Percentiles rank a stretch among this genome's conserved stretches.
Evolutionary conservation across 441 rosid species (phyloP).

Genomic region (Aquilaria agallochum): DNA sequence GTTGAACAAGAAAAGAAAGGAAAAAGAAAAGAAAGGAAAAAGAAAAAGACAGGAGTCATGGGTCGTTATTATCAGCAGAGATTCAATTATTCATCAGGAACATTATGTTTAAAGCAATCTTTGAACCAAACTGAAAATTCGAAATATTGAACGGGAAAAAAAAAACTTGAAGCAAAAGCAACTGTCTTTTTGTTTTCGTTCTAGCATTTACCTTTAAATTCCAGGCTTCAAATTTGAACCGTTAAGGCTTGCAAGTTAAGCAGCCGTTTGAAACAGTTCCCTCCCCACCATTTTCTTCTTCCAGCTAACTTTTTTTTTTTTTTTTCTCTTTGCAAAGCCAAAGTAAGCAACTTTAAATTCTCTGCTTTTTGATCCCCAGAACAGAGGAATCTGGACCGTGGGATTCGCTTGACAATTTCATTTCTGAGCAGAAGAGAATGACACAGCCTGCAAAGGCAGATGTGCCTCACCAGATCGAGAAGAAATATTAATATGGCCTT

Average conservation of each 20-base stretch:
- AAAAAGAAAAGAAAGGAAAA: conserved; percentile 20
- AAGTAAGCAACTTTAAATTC: background rate
- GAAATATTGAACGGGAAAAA: conserved; percentile 19
- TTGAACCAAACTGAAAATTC: conserved; percentile 25
- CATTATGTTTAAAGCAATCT: conserved; percentile 16
- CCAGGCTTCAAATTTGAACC: conserved; percentile 38
- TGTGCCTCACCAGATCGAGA: background rate
- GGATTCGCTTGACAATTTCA: conserved; percentile 15
- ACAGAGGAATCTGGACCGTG: conserved; percentile 5
- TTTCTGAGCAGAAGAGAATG: conserved; percentile 14
- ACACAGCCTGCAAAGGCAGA: conserved; percentile 18
- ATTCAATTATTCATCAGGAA: conserved; percentile 22
- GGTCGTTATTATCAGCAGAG: conserved; percentile 33
- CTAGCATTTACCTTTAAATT: conserved; percentile 37
- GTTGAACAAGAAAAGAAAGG: conserved; percentile 16
- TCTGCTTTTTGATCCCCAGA: background rate
- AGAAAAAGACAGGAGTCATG: conserved; percentile 36
- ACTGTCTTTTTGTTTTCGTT: conserved; percentile 31
- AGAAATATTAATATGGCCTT: background rate
- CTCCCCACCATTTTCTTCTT: conserved; percentile 23
- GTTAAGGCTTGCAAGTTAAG: conserved; percentile 15
- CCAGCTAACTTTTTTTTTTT: conserved; percentile 14
- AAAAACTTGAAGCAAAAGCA: conserved; percentile 35
- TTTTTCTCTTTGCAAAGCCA: conserved; percentile 16
- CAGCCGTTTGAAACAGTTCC: conserved; percentile 39